These are phyloP conservation scores for Lipomyces yamanashiensis DNA, from an alignment of 805 yeast species.

Conservation along the genomic window DNA sequence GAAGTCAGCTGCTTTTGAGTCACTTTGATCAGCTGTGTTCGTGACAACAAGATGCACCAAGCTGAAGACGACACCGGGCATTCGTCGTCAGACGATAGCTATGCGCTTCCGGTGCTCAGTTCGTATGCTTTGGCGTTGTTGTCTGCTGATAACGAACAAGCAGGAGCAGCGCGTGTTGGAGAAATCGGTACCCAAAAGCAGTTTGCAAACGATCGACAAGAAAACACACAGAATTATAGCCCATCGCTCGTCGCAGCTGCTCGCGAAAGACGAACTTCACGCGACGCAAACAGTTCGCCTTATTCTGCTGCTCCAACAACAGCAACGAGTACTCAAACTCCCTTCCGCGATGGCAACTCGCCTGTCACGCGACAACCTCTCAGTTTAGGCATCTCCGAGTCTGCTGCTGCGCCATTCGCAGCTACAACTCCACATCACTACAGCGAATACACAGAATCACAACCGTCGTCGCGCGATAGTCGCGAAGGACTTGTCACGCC, in stretches of 20 bases:
- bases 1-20: no score
- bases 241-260: neutral
- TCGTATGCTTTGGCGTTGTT: constrained; percentile 61
- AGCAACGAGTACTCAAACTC: neutral
- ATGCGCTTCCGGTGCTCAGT: constrained; percentile 64
- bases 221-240: neutral
- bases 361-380: neutral
- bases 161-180: neutral
- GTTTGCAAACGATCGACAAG: neutral
- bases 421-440: constrained; percentile 1
- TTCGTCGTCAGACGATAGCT: constrained; percentile 49
- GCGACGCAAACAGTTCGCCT: constrained; percentile 4
- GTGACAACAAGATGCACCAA: neutral
- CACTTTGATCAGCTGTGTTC: neutral
- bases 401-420: neutral
- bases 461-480: neutral
- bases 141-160: constrained; percentile 39
- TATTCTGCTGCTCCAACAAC: constrained; percentile 34
- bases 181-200: neutral
- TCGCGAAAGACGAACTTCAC: constrained; percentile 17
- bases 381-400: neutral
- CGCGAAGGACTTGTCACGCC: constrained; percentile 23
- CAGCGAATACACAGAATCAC: neutral
- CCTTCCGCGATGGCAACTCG: neutral
- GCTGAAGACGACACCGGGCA: constrained; percentile 22